Base-by-base conservation (phyloP, 768 basidiomycete genomes). In the Auriscalpium orientale region DNA sequence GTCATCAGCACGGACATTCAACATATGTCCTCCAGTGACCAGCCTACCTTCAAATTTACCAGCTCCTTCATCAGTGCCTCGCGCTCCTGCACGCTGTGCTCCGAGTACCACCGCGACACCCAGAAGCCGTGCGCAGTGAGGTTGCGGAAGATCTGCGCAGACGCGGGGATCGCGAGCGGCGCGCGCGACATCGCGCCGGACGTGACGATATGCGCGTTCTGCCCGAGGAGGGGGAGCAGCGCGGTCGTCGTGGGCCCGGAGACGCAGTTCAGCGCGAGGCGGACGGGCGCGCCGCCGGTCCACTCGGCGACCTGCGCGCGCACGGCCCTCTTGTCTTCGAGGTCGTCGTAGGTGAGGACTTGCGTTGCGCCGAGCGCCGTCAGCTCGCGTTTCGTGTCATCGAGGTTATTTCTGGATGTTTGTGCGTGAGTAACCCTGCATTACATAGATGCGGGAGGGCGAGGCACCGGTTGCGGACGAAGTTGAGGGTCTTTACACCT, bases 111-210 rank as follows among this genome's bases (percentile, higher is more conserved):
- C 34, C 77, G 75, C 51, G 74, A 81, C 67, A 89, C 85, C 88
- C 89, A 91, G 68, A 85, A 91, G 6, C 89, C 91, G 50, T 81
- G 85, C 21, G 78, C 76, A 0, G 78, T 85, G 60, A 94, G 73
- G 67, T 90, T 87, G 60, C 84, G 90, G 76, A 95, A 95, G 57
- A 95, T 91, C 70, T 90, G 85, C 20, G 84, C 72, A 0, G 87
- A 87, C 0, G 88, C 85, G 1, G 92, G 87, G 20, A 95, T 67
- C 1, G 82, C 78, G 16, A 95, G 68, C 0, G 91, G 89, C 52
- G 85, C 77, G 66, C 87, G 91, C 1, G 91, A 87, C 91, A 95
- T 94, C 6, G 88, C 91, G 33, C 92, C 92, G 54, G 94, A 95
- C 0, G 92, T 90, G 8, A 93, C 84, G 12, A 93, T 76, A 59